Conservation (phyloP, 306 rosid species). For the Fragaria vesca region DNA sequence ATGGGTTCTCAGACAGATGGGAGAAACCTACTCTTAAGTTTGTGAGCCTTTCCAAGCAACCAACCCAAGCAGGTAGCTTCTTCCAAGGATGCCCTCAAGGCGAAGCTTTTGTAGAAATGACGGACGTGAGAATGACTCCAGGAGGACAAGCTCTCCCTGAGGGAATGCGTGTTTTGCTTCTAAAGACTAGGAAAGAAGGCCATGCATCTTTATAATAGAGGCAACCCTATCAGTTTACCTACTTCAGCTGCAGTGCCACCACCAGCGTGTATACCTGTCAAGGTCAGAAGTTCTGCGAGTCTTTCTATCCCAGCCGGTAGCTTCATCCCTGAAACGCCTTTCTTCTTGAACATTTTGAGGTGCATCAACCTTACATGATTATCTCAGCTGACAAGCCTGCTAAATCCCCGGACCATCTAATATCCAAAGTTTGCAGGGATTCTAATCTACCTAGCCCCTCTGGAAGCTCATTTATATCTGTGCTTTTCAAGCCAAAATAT, state of each 20-base stretch:
- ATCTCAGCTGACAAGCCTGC: slow-evolving; percentile 8
- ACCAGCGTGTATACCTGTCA: slow-evolving; percentile 21
- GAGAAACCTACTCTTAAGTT: no score
- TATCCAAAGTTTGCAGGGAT: slow-evolving; percentile 28
- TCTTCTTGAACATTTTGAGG: slow-evolving; percentile 23
- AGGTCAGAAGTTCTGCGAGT: slow-evolving; percentile 22
- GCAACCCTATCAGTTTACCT: slow-evolving; percentile 16
- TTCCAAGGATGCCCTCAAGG: slow-evolving; percentile 1
- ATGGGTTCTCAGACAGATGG: slow-evolving; percentile 7
- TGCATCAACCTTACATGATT: slow-evolving; percentile 26
- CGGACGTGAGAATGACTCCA: slow-evolving; percentile 20
- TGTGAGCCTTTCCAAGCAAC: no score
- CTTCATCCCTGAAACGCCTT: slow-evolving; percentile 13
- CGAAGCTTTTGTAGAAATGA: slow-evolving; percentile 19
- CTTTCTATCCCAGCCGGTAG: slow-evolving; percentile 22
- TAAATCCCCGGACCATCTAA: slow-evolving; percentile 19
- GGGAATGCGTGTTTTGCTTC: not conserved
- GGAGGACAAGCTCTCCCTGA: slow-evolving; percentile 13
- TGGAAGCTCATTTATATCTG: slow-evolving; percentile 28
- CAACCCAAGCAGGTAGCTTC: slow-evolving; percentile 7
- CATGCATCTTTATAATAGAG: slow-evolving; percentile 20
- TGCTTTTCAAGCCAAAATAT: slow-evolving; percentile 26
- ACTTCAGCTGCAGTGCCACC: slow-evolving; percentile 27
- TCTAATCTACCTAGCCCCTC: not conserved
- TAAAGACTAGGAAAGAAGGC: slow-evolving; percentile 23